Evolutionary conservation across 2,329 filamentous ascomycete genomes (phyloP).

Genomic region (Arachnopeziza araneosa): DNA sequence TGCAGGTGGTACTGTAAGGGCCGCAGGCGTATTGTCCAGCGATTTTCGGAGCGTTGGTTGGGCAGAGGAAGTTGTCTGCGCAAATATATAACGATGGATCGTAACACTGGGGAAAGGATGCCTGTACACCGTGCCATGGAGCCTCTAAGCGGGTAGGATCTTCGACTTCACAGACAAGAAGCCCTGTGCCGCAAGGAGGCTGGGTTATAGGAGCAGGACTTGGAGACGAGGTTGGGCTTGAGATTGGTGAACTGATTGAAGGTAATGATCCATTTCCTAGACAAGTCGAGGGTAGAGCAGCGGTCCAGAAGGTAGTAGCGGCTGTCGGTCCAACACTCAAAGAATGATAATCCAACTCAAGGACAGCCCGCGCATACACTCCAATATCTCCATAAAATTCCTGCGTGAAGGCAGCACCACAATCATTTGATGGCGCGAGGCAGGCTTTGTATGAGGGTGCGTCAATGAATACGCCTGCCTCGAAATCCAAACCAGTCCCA

Average conservation of each 20-base stretch:
- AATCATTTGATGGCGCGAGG: conserved; percentile 4
- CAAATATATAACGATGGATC: not conserved
- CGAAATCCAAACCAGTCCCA: conserved; percentile 7
- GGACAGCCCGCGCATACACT: conserved; percentile 7
- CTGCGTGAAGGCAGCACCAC: conserved; percentile 8
- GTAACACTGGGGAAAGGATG: not conserved
- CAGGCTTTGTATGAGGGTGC: conserved; percentile 12
- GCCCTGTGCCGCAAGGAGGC: not conserved
- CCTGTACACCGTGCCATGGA: not conserved
- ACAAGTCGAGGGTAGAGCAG: conserved; percentile 3
- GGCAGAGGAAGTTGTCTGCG: not conserved
- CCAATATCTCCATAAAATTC: conserved; percentile 9
- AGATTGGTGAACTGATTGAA: not conserved
- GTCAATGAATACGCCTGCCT: conserved; percentile 13
- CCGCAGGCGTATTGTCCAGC: not conserved
- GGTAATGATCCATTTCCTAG: not conserved
- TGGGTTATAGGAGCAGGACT: not conserved
- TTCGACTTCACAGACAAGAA: not conserved
- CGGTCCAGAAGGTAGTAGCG: conserved; percentile 7
- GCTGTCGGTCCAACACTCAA: conserved; percentile 8
- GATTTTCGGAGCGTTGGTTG: not conserved
- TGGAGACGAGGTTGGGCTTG: not conserved
- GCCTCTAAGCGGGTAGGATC: not conserved
- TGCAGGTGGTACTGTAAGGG: not conserved
- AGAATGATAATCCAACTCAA: conserved; percentile 3